Evolutionary conservation across 345 rosid species (phyloP), one percentile per base, ranked within the genome.

Genomic region (Hevea brasiliensis): DNA sequence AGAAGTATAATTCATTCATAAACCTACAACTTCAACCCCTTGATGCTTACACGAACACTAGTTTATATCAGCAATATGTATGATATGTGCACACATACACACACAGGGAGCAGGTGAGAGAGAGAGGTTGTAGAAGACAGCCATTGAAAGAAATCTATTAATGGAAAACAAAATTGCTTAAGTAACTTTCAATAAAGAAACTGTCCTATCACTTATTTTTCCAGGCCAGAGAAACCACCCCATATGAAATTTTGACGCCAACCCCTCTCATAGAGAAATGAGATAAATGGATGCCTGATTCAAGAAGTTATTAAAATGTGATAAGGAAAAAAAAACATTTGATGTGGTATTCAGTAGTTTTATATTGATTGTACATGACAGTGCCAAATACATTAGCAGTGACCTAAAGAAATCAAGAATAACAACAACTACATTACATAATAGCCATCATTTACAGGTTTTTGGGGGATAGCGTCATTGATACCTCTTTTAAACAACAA

Each of bases 171-270:
- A 23, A 45, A 17, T 14, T 0, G 57, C 11, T 7, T 1, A 50
- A 13, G 8, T 17, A 42, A 74, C n/a, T 24, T 53, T 68, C 27
- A 58, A 24, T 11, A 51, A 58, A 69, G 35, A 59, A 74, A 68
- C 8, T 61, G 51, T 71, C 3, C 65, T 61, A 66, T 85, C 45
- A 90, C 98, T 96, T 90, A 96, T 77, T 89, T 87, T 83, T 90
- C 96, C 11, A 86, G 93, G 66, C 97, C 96, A 37, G 97, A 97
- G 73, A 86, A 92, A 44, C 98, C 96, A 66, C 85, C 91, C 88
- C 83, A 80, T 21, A 81, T 18, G 68, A 92, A 92, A 67, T 80
- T 87, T 80, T 94, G 98, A 74, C 96, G 92, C 98, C 98, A 94
- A 65, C 98, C 98, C 72, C 97, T 86, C 83, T 94, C 98, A 44